phyloP scores from a whole-genome alignment of 2,329 filamentous ascomycete species.

The Pestalotiopsis sp. region DNA sequence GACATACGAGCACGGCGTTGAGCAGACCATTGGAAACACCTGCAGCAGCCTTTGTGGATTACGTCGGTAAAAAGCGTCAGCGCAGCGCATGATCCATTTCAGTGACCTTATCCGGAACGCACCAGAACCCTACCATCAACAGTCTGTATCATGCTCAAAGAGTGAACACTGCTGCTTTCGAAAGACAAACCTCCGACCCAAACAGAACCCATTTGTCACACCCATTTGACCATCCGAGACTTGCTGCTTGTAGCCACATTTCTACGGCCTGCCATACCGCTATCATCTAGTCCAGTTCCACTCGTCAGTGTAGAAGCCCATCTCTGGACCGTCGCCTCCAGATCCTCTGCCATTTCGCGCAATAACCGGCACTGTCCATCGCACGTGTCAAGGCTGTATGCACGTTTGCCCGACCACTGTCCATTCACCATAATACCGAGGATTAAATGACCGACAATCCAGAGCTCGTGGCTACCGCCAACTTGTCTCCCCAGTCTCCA shows the following conservation, averaged over 20 bases:
- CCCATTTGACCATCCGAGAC: constrained; percentile 6
- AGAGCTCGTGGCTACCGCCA: constrained; percentile 54
- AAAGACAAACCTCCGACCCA: not conserved
- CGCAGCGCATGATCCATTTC: not conserved
- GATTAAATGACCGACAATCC: constrained; percentile 50
- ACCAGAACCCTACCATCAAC: not conserved
- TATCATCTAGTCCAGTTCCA: not conserved
- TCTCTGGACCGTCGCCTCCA: constrained; percentile 1
- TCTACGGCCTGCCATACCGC: not conserved
- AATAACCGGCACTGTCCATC: not conserved
- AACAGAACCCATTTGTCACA: not conserved
- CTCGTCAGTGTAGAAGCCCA: not conserved
- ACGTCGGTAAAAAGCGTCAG: not conserved
- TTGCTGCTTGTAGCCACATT: not conserved
- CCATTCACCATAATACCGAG: not conserved
- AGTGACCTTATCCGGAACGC: not conserved
- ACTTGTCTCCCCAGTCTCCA: constrained; percentile 56
- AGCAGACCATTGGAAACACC: not conserved
- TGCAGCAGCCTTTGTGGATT: not conserved
- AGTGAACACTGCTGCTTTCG: constrained; percentile 9
- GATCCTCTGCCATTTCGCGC: not conserved
- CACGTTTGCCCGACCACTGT: not conserved
- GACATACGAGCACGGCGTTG: not conserved
- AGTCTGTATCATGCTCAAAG: constrained; percentile 5
- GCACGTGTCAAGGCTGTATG: constrained; percentile 2